Conservation (phyloP, 768 basidiomycete genomes). For the Coprinopsis marcescibilis region DNA sequence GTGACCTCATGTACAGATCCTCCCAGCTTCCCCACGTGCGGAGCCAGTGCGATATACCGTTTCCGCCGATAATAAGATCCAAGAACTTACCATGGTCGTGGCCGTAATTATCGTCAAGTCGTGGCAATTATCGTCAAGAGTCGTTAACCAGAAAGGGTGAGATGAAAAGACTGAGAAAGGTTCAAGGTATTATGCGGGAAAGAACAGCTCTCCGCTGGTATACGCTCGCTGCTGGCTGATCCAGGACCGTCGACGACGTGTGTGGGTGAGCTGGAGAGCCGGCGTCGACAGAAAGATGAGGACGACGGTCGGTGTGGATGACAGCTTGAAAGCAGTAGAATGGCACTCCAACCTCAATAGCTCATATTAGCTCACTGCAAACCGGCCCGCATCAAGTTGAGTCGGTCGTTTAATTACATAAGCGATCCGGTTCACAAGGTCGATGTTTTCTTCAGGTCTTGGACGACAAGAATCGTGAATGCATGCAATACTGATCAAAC, state of each 20-base stretch:
- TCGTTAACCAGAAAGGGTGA: conserved; percentile 6
- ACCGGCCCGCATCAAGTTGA: background rate
- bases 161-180: background rate
- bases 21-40: conserved; percentile 8
- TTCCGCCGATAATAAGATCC: conserved; percentile 7
- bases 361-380: background rate
- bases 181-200: background rate
- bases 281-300: background rate
- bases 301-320: conserved; percentile 1
- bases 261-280: background rate
- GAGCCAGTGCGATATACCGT: background rate
- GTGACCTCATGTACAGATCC: conserved; percentile 21
- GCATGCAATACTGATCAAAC: conserved; percentile 18
- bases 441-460: background rate
- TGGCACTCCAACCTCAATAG: background rate
- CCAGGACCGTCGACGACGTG: background rate
- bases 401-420: conserved; percentile 4
- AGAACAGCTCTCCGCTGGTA: background rate
- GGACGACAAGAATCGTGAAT: conserved; percentile 9
- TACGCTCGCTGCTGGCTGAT: no score
- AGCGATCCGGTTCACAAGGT: background rate
- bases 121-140: conserved; percentile 8
- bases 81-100: conserved; percentile 12
- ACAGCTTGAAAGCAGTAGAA: background rate
- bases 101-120: conserved; percentile 2